Evolutionary conservation across 768 basidiomycete genomes (phyloP).

Genomic region (Suillus weaverae): DNA sequence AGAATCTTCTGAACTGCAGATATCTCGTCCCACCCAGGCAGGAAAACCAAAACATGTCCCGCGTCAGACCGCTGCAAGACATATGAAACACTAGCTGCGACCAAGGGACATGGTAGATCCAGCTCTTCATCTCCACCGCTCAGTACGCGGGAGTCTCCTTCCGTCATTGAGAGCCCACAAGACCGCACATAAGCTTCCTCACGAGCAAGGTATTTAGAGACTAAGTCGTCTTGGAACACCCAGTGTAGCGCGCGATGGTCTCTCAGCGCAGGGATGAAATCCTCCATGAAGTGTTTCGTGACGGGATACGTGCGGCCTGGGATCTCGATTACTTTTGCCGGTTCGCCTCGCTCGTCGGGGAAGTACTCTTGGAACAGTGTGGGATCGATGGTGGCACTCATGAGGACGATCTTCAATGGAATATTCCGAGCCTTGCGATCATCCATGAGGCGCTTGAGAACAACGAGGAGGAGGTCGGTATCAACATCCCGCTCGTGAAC

Average conservation of each 20-base stretch:
- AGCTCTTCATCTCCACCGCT: conserved; percentile 48
- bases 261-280: conserved; percentile 58
- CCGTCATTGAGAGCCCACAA: conserved; percentile 4
- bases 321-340: conserved; percentile 72
- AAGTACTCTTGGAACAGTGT: conserved; percentile 90
- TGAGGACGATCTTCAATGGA: conserved; percentile 84
- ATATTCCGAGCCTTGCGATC: conserved; percentile 69
- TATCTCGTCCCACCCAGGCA: conserved; percentile 95
- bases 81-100: conserved; percentile 79
- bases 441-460: conserved; percentile 78
- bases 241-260: conserved; percentile 44
- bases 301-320: conserved; percentile 95
- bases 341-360: conserved; percentile 53
- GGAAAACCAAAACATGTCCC: conserved; percentile 88
- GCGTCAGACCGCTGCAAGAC: conserved; percentile 71
- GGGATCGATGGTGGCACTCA: conserved; percentile 96
- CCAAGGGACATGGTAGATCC: conserved; percentile 77
- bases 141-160: conserved; percentile 31
- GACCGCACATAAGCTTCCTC: conserved; percentile 41
- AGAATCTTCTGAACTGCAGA: conserved; percentile 65
- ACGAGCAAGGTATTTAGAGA: conserved; percentile 67
- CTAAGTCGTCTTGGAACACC: conserved; percentile 71
- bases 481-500: conserved; percentile 96
- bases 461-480: conserved; percentile 86
- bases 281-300: conserved; percentile 75